Evolutionary conservation across 441 rosid genomes (phyloP).

Genomic region (Hypseocharis bilobata): DNA sequence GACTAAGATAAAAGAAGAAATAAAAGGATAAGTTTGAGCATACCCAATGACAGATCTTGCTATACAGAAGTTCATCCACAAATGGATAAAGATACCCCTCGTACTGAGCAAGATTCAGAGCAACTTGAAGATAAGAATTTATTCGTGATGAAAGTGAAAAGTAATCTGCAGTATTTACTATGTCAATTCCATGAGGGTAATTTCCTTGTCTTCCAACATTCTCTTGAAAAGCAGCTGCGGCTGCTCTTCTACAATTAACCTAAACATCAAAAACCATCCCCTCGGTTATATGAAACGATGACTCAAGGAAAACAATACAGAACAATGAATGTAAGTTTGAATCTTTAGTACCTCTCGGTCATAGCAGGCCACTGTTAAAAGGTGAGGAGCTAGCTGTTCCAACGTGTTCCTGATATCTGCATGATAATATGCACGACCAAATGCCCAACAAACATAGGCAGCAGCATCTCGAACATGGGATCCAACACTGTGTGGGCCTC

Average conservation of each 20-base stretch:
- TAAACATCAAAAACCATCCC: conserved; percentile 26
- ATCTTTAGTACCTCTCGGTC: conserved; percentile 72
- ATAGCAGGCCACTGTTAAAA: conserved; percentile 77
- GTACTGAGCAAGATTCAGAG: conserved; percentile 62
- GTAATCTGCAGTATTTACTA: conserved; percentile 85
- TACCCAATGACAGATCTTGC: conserved; percentile 96
- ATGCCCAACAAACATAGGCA: conserved; percentile 98
- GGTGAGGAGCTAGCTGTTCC: conserved; percentile 82
- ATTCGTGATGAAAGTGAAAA: conserved; percentile 86
- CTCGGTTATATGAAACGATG: conserved; percentile 9
- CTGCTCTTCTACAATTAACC: conserved; percentile 99
- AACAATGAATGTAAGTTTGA: conserved; percentile 16
- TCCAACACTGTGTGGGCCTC: conserved; percentile 98
- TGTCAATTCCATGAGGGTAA: conserved; percentile 92
- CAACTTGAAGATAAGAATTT: conserved; percentile 74
- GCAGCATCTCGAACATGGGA: conserved; percentile 99
- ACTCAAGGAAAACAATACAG: conserved; percentile 11
- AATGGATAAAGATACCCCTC: conserved; percentile 79
- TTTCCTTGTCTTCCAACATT: conserved; percentile 96
- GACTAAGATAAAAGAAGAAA: not conserved
- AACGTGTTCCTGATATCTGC: conserved; percentile 66
- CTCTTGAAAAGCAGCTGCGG: conserved; percentile 97
- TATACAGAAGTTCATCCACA: conserved; percentile 68
- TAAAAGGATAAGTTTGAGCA: conserved; percentile 19
- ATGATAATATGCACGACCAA: conserved; percentile 91